Evolutionary conservation across 306 rosid species (phyloP), one percentile per base, ranked within the genome.

Genomic region (Geum urbanum): DNA sequence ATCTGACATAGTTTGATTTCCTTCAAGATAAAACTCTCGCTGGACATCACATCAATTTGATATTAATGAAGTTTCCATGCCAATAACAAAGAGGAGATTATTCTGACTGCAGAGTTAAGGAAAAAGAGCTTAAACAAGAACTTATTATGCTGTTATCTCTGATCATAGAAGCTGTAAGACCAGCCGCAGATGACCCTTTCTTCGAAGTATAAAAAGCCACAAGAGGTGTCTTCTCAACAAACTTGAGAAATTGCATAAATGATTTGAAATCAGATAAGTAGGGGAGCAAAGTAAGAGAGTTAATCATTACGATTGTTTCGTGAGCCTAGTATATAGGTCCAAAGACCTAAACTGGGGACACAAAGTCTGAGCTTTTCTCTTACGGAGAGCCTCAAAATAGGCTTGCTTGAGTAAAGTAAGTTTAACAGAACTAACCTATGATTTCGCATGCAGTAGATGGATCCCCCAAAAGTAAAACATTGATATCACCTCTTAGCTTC

Each of bases 21-120:
- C 99, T 87, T 94, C 99, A 74, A 94, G 99, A 83, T 94, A 94
- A 80, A 94, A 94, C 80, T 94, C 99, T 15, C 97, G 95, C 99
- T 94, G 81, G 71, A 79, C 53, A 46, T 79, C 73, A 72, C 8
- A 69, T 43, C 52, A 52, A 70, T 24, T n/a, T 51, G 51, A 41
- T 79, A 74, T 79, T 40, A 80, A 81, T 59, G 55, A 69, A 40
- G 72, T 11, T 71, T 15, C 70, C 56, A 14, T 54, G 19, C 18
- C 79, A 60, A 39, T n/a, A 52, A 72, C 19, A 24, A 22, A 58
- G 56, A 49, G 22, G 76, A 44, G 46, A 16, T 50, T 24, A 48
- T 56, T 15, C 16, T 48, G 62, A 41, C 37, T 9, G 70, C 55
- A 61, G 39, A 10, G 50, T 58, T 69, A 14, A 32, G 52, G 13